Evolutionary conservation across 345 rosid species (phyloP).

Genomic region (Zanthoxylum bungeanum): DNA sequence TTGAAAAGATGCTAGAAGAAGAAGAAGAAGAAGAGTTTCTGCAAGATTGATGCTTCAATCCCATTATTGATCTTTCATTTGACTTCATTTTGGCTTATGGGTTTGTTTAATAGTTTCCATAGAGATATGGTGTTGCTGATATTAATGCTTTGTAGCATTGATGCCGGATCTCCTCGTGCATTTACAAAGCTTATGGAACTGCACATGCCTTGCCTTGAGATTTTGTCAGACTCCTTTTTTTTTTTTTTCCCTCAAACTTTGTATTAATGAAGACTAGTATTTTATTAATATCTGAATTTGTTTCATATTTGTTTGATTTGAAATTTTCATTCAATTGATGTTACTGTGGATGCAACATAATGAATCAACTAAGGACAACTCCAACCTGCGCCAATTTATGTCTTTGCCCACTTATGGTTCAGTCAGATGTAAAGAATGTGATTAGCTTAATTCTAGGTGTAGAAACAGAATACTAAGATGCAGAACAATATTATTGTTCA

Average conservation of each 20-base stretch:
- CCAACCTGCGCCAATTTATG: too few relatives aligned
- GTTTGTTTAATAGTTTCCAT: neutral
- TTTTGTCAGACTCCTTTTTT: neutral
- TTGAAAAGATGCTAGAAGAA: constrained; percentile 10
- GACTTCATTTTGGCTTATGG: neutral
- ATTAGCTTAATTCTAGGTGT: too few relatives aligned
- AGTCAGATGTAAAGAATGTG: too few relatives aligned
- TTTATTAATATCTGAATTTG: neutral
- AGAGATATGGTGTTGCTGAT: neutral
- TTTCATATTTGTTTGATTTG: too few relatives aligned
- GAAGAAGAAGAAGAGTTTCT: constrained; percentile 35
- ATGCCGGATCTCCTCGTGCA: constrained; percentile 43
- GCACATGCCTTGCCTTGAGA: constrained; percentile 22
- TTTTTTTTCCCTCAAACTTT: neutral
- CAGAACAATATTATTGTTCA: too few relatives aligned
- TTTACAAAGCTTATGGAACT: constrained; percentile 2
- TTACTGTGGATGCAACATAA: too few relatives aligned
- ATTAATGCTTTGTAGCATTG: constrained; percentile 15
- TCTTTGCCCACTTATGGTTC: too few relatives aligned
- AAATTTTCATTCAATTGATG: too few relatives aligned
- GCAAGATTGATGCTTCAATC: constrained; percentile 31
- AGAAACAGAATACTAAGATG: too few relatives aligned
- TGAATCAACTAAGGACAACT: too few relatives aligned
- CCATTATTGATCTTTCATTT: constrained; percentile 29
- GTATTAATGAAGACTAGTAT: neutral